phyloP scores from a whole-genome alignment of 2,329 filamentous ascomycete genomes.

The Pestalotiopsis sp. region DNA sequence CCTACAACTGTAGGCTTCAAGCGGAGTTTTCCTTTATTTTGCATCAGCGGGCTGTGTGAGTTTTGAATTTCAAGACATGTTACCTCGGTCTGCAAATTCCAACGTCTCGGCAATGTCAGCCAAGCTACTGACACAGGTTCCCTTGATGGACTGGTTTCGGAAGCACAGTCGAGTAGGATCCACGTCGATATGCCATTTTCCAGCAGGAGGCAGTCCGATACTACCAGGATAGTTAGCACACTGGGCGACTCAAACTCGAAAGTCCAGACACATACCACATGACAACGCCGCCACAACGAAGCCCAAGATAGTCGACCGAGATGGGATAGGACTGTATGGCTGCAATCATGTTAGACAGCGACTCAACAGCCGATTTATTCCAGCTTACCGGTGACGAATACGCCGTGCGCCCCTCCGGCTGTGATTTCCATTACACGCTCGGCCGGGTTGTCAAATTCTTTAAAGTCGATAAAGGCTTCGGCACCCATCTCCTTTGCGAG shows the following conservation, averaged over 20 bases:
- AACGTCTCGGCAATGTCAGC: conserved; percentile 17
- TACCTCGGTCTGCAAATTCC: conserved; percentile 19
- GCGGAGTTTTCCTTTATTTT: conserved; percentile 11
- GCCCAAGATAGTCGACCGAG: conserved; percentile 17
- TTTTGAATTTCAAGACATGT: background rate
- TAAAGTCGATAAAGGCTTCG: conserved; percentile 60
- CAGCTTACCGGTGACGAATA: conserved; percentile 18
- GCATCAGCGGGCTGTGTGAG: background rate
- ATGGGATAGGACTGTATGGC: conserved; percentile 19
- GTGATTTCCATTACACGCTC: conserved; percentile 16
- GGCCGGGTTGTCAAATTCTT: conserved; percentile 30
- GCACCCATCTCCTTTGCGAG: conserved; percentile 52
- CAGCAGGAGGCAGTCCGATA: conserved; percentile 18
- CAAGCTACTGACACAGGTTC: conserved; percentile 17
- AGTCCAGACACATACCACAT: conserved; percentile 16
- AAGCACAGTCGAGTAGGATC: conserved; percentile 14
- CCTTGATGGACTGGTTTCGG: conserved; percentile 17
- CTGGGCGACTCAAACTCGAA: background rate
- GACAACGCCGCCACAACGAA: conserved; percentile 10
- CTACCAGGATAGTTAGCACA: conserved; percentile 2
- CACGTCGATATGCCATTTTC: conserved; percentile 16
- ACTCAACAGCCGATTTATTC: background rate
- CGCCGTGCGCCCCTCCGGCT: conserved; percentile 17
- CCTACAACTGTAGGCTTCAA: conserved; percentile 15
- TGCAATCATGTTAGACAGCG: background rate